phyloP scores from a whole-genome alignment of 2,329 filamentous ascomycete species.

The Graphilbum fragrans region DNA sequence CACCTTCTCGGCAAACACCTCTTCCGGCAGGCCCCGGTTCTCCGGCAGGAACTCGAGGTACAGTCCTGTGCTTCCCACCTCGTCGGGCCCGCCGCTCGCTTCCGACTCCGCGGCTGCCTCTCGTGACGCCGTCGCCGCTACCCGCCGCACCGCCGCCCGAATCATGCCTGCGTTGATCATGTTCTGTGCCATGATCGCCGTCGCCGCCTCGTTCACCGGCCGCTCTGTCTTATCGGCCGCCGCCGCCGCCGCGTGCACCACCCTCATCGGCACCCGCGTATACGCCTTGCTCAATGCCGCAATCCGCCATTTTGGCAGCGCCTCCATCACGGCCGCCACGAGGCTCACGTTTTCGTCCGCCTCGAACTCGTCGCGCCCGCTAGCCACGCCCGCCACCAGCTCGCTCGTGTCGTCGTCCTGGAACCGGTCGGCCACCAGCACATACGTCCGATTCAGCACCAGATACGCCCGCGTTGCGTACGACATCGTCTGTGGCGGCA shows the following conservation, averaged over 20 bases:
- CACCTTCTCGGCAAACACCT: conserved; percentile 36
- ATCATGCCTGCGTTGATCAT: conserved; percentile 47
- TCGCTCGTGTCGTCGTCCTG: conserved; percentile 37
- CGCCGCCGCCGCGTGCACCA: conserved; percentile 31
- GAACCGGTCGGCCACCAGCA: conserved; percentile 58
- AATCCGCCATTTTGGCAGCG: conserved; percentile 67
- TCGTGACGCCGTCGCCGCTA: background rate
- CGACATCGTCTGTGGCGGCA: conserved; percentile 42
- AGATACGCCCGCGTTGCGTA: conserved; percentile 44
- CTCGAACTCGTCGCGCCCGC: conserved; percentile 41
- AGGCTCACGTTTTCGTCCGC: conserved; percentile 65
- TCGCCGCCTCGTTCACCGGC: conserved; percentile 28
- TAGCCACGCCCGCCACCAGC: conserved; percentile 51
- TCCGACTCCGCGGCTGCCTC: background rate
- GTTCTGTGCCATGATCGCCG: conserved; percentile 32
- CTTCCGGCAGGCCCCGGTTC: conserved; percentile 32
- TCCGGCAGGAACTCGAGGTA: conserved; percentile 39
- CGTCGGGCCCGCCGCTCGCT: too few relatives aligned
- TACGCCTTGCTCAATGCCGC: conserved; percentile 63
- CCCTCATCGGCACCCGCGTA: conserved; percentile 40
- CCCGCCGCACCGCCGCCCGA: conserved; percentile 34
- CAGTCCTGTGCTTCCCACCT: too few relatives aligned
- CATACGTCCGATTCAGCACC: conserved; percentile 55
- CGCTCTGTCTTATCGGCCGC: background rate
- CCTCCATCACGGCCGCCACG: conserved; percentile 53